Conservation (phyloP, 2,329 filamentous ascomycete genomes). For the Botryotinia calthae region DNA sequence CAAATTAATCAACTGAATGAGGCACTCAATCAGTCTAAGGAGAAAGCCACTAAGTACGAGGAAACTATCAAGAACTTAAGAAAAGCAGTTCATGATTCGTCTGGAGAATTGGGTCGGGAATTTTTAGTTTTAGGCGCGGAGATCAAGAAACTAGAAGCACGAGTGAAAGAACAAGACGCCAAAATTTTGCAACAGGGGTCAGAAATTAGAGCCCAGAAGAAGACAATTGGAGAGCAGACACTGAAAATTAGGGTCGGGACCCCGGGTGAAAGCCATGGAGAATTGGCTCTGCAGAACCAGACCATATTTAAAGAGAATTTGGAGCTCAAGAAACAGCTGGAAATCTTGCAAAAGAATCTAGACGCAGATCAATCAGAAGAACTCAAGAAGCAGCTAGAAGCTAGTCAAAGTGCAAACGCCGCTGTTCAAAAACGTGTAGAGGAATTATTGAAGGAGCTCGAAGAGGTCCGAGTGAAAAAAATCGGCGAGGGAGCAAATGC, state of each 20-base stretch:
- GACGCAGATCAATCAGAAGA: neutral
- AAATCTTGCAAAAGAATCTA: neutral
- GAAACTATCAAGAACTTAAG: rapidly evolving
- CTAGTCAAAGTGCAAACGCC: neutral
- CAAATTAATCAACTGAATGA: neutral
- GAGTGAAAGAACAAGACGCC: neutral
- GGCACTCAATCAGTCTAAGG: neutral
- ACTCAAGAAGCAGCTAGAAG: neutral
- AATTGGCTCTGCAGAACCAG: neutral
- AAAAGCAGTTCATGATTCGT: neutral
- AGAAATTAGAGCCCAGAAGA: neutral
- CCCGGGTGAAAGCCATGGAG: neutral
- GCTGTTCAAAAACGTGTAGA: neutral
- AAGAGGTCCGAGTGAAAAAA: neutral
- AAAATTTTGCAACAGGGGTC: neutral
- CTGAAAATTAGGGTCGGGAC: neutral
- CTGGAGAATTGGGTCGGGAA: neutral
- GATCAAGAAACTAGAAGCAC: neutral
- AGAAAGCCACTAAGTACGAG: neutral
- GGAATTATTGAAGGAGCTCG: neutral
- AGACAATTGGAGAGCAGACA: neutral
- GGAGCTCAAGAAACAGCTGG: neutral
- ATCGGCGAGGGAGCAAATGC: neutral
- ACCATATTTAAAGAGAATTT: neutral
- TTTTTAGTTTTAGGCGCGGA: neutral